Conservation (phyloP, 768 basidiomycete species). For the Amanita thiersii region DNA sequence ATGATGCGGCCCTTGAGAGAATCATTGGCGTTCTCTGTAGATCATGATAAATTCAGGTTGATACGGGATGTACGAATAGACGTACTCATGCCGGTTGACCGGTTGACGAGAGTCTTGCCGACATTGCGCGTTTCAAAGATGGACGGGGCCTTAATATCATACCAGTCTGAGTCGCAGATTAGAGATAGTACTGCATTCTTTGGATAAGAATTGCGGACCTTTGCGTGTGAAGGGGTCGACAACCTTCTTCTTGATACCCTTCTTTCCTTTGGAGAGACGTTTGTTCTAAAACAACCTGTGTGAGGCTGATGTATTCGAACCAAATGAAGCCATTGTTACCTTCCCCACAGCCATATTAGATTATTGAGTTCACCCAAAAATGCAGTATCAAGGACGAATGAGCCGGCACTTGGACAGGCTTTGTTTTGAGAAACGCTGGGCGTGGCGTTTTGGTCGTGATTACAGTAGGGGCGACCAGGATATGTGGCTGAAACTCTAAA, state of each 20-base stretch:
- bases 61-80: slow-evolving; percentile 14
- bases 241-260: slow-evolving; percentile 99
- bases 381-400: slow-evolving; percentile 32
- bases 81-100: slow-evolving; percentile 96
- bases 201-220: slow-evolving; percentile 41
- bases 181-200: slow-evolving; percentile 4
- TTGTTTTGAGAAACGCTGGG: slow-evolving; percentile 26
- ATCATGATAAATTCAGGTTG: neutral
- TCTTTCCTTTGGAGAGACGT: slow-evolving; percentile 95
- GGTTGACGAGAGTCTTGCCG: slow-evolving; percentile 98
- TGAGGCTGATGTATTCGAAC: slow-evolving; percentile 5
- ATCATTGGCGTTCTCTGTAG: slow-evolving; percentile 94
- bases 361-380: slow-evolving; percentile 26
- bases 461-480: slow-evolving; percentile 16
- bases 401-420: slow-evolving; percentile 43
- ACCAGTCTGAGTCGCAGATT: slow-evolving; percentile 71
- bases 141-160: slow-evolving; percentile 97
- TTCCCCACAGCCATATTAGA: slow-evolving; percentile 88
- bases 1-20: slow-evolving; percentile 95
- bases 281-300: slow-evolving; percentile 63
- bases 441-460: slow-evolving; percentile 25
- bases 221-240: slow-evolving; percentile 99
- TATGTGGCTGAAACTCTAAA: slow-evolving; percentile 61
- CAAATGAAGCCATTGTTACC: slow-evolving; percentile 28
- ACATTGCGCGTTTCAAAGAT: slow-evolving; percentile 95